Evolutionary conservation across 2,329 filamentous ascomycete genomes (phyloP), one percentile per base, ranked within the genome.

Genomic region (Hawksworthiomyces lignivorus): DNA sequence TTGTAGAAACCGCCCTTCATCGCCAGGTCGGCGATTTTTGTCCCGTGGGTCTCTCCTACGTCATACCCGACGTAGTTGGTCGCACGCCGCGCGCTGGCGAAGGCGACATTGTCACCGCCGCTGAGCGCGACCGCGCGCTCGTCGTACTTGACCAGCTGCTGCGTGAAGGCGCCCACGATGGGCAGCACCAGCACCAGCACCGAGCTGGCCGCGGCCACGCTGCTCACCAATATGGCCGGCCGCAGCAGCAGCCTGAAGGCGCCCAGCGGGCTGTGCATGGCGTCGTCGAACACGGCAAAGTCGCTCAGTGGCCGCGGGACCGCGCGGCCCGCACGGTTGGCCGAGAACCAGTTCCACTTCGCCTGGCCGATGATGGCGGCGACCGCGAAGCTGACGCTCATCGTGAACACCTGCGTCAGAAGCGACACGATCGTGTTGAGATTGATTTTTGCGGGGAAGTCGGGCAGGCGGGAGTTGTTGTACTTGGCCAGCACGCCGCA

Each of bases 341-440:
- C 9, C 15, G 30, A 19, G 26, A 24, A 43, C 40, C 40, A 43
- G 33, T 22, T 37, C 40, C 40, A 43, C 27, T 43, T 43, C 27
- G 27, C 22, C 29, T 43, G 40, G 3, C 28, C 40, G 14, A 43
- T 32, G 27, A 37, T 18, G 27, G 31, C 34, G 27, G 27, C n/a
- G n/a, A 32, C 26, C 15, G 22, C 27, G 11, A 29, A 17, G 27
- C 40, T 34, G 5, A 18, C 15, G 14, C 18, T 19, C 21, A 37
- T 27, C 8, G 40, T 37, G 8, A 36, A 18, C 5, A 37, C 28
- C 40, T 43, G 40, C n/a, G 40, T 43, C 40, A 43, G 27, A 4
- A 43, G 15, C 20, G 40, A 43, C 27, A 43, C 34, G n/a, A 37
- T 32, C 2, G 40, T 37, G 34, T 43, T 43, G 33, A 43, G 40